A percentile compares a stretch with the other conserved stretches of the same genome.
Evolutionary conservation across 75 land plant species (phyloP).

Genomic region (Sequoiadendron giganteum): DNA sequence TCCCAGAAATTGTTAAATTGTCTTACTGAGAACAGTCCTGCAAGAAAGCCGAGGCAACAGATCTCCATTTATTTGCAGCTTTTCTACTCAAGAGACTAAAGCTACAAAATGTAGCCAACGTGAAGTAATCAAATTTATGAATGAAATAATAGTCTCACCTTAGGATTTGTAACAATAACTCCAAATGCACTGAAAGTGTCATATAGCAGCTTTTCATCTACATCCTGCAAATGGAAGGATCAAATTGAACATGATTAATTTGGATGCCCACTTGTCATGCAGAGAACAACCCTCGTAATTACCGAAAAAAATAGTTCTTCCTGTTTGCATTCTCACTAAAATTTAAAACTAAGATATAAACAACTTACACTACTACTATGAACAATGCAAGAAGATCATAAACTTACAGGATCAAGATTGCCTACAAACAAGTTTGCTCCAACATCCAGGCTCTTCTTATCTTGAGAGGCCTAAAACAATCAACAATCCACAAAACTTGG

Average conservation of each 20-base stretch:
- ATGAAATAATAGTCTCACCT: slow-evolving; percentile 42
- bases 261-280: background rate
- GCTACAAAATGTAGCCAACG: background rate
- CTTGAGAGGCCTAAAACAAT: slow-evolving; percentile 89
- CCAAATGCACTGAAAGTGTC: slow-evolving; percentile 99
- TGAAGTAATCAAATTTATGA: background rate
- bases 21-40: background rate
- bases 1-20: background rate
- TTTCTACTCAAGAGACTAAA: background rate
- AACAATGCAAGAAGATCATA: background rate
- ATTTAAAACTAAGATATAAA: background rate
- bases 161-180: slow-evolving; percentile 97
- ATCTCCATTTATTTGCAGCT: background rate
- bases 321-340: background rate
- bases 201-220: slow-evolving; percentile 96
- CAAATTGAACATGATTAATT: background rate
- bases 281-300: background rate
- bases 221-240: slow-evolving; percentile 65
- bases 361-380: background rate
- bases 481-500: background rate
- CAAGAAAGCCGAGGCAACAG: background rate
- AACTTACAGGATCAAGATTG: slow-evolving; percentile 92
- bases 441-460: slow-evolving; percentile 98
- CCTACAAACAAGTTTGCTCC: slow-evolving; percentile 99
- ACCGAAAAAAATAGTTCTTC: background rate